These are phyloP conservation scores for Scenedesmus sp. DNA, from an alignment of 163 green algal species.

Conservation along the genomic window DNA sequence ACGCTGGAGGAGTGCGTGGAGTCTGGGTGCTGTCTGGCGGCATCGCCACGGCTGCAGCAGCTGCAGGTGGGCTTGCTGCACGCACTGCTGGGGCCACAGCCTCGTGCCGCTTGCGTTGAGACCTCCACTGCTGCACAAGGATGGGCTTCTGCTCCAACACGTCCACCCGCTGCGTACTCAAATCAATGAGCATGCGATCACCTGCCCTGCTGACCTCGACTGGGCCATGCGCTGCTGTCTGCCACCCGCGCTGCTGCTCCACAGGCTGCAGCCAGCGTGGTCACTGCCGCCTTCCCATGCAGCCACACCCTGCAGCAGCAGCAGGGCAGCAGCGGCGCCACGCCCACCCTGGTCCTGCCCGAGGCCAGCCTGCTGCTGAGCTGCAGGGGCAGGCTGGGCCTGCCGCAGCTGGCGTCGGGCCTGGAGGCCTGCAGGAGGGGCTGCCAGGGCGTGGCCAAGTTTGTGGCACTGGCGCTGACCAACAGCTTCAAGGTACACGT, in stretches of 20 bases:
- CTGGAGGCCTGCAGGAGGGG: conserved; percentile 39
- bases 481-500: conserved; percentile 52
- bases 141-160: too few relatives aligned
- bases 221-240: too few relatives aligned
- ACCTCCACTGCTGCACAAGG: too few relatives aligned
- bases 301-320: conserved; percentile 18
- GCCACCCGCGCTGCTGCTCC: neutral
- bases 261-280: conserved; percentile 13
- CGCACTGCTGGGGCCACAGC: too few relatives aligned
- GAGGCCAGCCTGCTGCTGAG: conserved; percentile 33
- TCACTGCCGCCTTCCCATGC: conserved; percentile 11
- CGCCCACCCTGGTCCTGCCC: conserved; percentile 13
- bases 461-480: conserved; percentile 46
- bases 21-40: too few relatives aligned
- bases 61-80: too few relatives aligned
- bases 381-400: conserved; percentile 38
- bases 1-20: too few relatives aligned
- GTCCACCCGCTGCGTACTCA: too few relatives aligned
- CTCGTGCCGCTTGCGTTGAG: too few relatives aligned
- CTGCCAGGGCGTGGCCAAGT: conserved; percentile 57
- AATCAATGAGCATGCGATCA: too few relatives aligned
- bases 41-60: too few relatives aligned
- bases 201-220: too few relatives aligned
- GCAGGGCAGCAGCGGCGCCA: conserved; percentile 7
- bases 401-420: conserved; percentile 39